Base-by-base conservation (phyloP, 2,329 filamentous ascomycete species). In the Fusarium xylarioides region DNA sequence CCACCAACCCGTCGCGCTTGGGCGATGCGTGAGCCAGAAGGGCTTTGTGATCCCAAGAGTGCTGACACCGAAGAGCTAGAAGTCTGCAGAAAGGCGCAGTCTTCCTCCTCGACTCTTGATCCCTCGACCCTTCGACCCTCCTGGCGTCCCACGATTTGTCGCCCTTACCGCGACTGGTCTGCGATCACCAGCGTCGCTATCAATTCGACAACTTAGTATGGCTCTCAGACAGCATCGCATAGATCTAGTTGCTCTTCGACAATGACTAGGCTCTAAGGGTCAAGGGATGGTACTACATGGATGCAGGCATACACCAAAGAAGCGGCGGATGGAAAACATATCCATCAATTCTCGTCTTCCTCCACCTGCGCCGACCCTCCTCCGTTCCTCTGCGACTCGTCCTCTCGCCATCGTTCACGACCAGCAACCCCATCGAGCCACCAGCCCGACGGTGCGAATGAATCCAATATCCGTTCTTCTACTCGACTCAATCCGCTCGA, bases 1-100 rank as follows among this genome's bases (percentile, higher is more conserved):
- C 3, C 8, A 21, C 7, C 11, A 9, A 5, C 11, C 5, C 5
- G 1, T 26, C 18, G 0, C n/a, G 5, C 18, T 0, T 1, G 1
- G 9, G 18, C 23, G n/a, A 12, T 53, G 18, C 23, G 23, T 12
- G 49, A 21, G 12, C 32, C 18, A 2, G n/a, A 11, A 9, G 6
- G 9, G 18, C 32, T 28, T 1, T 26, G 32, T 21, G 23, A 2
- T 4, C 7, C 10, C 4, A 5, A 26, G 34, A 28, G 18, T 32
- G 15, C 1, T 14, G 30, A 1, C 7, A n/a, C 21, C 2, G 10
- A n/a, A 16, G 32, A 15, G 10, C n/a, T 16, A 4, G 3, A 53
- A n/a, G 32, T 2, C 12, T 5, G 0, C 11, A 4, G 3, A 4
- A 28, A 2, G 1, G 9, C 21, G 5, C 7, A 11, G 8, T 14